A percentile compares a stretch with the other conserved stretches of the same genome.
phyloP scores from a whole-genome alignment of 306 rosid species.

The Citrullus colocynthis region DNA sequence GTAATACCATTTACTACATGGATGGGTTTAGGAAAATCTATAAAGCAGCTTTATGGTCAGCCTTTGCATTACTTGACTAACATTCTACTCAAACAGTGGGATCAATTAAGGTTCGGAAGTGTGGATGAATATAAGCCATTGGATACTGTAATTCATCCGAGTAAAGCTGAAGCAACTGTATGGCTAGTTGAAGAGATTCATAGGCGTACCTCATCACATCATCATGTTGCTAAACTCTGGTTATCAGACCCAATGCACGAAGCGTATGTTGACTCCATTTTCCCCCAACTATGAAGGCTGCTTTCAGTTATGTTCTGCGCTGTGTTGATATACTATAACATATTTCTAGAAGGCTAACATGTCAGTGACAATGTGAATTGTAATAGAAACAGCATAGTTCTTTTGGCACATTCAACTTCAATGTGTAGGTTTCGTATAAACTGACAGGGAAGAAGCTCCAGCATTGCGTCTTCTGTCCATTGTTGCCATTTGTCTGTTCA shows the following conservation, averaged over 20 bases:
- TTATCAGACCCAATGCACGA: slow-evolving; percentile 48
- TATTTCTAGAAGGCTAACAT: neutral
- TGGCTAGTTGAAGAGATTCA: slow-evolving; percentile 92
- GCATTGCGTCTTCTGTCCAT: neutral
- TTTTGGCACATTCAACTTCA: neutral
- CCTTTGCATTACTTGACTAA: slow-evolving; percentile 94
- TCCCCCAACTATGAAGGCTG: slow-evolving; percentile 32
- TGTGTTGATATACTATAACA: slow-evolving; percentile 15
- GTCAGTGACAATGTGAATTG: neutral
- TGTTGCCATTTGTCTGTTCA: neutral
- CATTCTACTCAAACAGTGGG: slow-evolving; percentile 75
- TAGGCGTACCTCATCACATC: slow-evolving; percentile 61
- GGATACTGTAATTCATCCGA: slow-evolving; percentile 63
- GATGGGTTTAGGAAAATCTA: slow-evolving; percentile 75
- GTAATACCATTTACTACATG: slow-evolving; percentile 69
- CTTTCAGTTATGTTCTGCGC: slow-evolving; percentile 17
- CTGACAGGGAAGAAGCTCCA: neutral
- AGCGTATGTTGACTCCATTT: slow-evolving; percentile 58
- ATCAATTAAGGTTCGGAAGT: slow-evolving; percentile 55
- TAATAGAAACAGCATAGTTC: neutral
- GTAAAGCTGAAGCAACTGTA: slow-evolving; percentile 76
- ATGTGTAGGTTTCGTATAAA: neutral
- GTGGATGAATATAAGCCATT: slow-evolving; percentile 46
- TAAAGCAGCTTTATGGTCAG: slow-evolving; percentile 70
- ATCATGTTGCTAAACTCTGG: slow-evolving; percentile 64